phyloP scores from a whole-genome alignment of 345 rosid genomes.

The Rhodamnia argentea region DNA sequence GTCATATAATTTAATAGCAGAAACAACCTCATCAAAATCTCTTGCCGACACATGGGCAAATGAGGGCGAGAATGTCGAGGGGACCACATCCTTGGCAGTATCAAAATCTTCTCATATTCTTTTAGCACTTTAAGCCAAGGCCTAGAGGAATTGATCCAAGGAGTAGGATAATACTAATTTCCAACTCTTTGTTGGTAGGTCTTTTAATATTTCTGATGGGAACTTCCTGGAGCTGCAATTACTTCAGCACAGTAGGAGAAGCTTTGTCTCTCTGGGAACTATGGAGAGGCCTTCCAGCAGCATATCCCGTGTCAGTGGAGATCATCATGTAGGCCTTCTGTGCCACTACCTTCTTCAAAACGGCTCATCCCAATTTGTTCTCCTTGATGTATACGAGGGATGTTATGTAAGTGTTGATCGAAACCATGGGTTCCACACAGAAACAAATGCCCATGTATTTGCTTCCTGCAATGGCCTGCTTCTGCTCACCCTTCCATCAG shows the following conservation, averaged over 20 bases:
- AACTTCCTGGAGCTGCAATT: neutral
- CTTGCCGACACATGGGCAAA: neutral
- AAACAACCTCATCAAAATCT: neutral
- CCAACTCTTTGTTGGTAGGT: neutral
- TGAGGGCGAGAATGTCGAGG: neutral
- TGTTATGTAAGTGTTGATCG: neutral
- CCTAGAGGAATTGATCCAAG: neutral
- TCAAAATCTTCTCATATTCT: neutral
- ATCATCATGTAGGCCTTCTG: neutral
- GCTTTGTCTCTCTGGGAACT: neutral
- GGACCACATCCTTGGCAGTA: neutral
- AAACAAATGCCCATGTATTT: conserved; percentile 1
- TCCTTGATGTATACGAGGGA: neutral
- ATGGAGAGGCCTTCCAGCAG: neutral
- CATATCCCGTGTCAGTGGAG: neutral
- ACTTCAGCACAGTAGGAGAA: neutral
- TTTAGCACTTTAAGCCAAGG: neutral
- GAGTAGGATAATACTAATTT: neutral
- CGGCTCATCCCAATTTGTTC: conserved; percentile 12
- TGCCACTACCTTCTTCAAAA: conserved; percentile 12
- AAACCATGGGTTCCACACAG: conserved; percentile 3
- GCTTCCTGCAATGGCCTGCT: conserved; percentile 12
- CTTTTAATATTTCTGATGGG: neutral
- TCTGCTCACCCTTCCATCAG: conserved; percentile 1
- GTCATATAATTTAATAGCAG: neutral